A percentile compares a stretch with the other conserved stretches of the same genome.
Evolutionary conservation across 495 filamentous ascomycete species (phyloP).

Genomic region (Podospora tetraspora): DNA sequence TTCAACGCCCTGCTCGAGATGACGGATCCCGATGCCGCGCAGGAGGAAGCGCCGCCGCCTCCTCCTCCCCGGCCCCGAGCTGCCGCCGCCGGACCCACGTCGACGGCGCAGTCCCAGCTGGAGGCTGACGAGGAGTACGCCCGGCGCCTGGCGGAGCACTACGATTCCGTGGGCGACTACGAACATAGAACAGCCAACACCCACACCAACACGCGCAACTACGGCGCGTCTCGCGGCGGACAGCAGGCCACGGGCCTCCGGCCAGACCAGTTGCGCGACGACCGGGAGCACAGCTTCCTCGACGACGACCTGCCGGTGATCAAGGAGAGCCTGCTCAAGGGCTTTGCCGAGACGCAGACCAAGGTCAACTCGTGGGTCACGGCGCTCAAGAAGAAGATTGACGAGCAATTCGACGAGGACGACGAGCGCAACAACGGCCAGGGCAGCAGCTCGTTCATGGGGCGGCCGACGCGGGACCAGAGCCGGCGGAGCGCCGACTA

Average conservation of each 20-base stretch:
- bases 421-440: conserved; percentile 36
- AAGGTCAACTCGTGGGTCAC: conserved; percentile 92
- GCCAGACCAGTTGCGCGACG: conserved; percentile 51
- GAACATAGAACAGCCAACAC: conserved; percentile 46
- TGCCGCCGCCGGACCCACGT: conserved; percentile 36
- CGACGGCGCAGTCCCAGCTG: conserved; percentile 68
- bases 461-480: conserved; percentile 37
- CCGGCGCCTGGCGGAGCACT: conserved; percentile 87
- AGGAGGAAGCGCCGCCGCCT: conserved; percentile 57
- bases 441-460: conserved; percentile 32
- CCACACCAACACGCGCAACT: not conserved
- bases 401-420: conserved; percentile 68
- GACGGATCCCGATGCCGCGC: conserved; percentile 83
- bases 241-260: conserved; percentile 40
- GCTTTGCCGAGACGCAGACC: conserved; percentile 87
- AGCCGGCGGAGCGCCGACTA: conserved; percentile 72
- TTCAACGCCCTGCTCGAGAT: conserved; percentile 94
- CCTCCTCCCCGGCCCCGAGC: conserved; percentile 63
- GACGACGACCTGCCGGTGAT: conserved; percentile 96
- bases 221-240: conserved; percentile 33
- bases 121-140: conserved; percentile 92
- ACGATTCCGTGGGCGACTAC: conserved; percentile 56
- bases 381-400: conserved; percentile 82
- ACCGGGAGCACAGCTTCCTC: conserved; percentile 72
- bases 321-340: conserved; percentile 87